phyloP scores from a whole-genome alignment of 805 yeast genomes.

The Metschnikowia gelsemii region DNA sequence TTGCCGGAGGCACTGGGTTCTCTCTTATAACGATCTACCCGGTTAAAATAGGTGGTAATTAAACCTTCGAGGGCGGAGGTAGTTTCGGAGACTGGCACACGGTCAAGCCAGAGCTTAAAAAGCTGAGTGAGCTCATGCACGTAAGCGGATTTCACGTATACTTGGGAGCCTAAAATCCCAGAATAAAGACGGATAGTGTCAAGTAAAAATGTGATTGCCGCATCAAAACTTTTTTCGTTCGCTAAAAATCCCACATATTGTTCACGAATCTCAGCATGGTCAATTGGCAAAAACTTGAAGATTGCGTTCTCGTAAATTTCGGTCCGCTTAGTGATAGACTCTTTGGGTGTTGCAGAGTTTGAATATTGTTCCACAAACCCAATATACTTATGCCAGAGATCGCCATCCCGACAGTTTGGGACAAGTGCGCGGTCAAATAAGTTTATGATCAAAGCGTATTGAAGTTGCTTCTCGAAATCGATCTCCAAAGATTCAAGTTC shows the following conservation, averaged over 20 bases:
- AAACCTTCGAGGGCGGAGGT: constrained; percentile 22
- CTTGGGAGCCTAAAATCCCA: constrained; percentile 15
- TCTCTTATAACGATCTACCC: constrained; percentile 20
- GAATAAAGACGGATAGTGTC: constrained; percentile 27
- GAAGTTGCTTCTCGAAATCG: neutral
- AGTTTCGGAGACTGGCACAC: constrained; percentile 17
- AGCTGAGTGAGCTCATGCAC: constrained; percentile 11
- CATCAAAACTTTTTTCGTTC: constrained; percentile 19
- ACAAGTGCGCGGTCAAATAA: constrained; percentile 73
- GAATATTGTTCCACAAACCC: constrained; percentile 44
- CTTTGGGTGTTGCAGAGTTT: constrained; percentile 22
- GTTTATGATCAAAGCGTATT: constrained; percentile 34
- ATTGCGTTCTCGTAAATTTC: constrained; percentile 53
- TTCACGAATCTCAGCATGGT: constrained; percentile 25
- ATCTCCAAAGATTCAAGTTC: neutral
- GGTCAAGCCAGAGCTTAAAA: constrained; percentile 17
- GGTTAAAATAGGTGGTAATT: constrained; percentile 21
- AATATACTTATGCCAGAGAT: constrained; percentile 68
- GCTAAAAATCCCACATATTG: constrained; percentile 28
- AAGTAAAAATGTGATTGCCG: constrained; percentile 29
- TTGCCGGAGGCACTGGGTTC: constrained; percentile 1
- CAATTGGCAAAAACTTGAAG: constrained; percentile 37
- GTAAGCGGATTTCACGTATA: constrained; percentile 24
- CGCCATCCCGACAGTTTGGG: constrained; percentile 59
- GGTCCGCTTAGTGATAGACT: constrained; percentile 32